A percentile compares a stretch with the other conserved stretches of the same genome.
These are phyloP conservation scores for Paracoccidioides lutzii DNA, from an alignment of 2,329 filamentous ascomycete genomes.

Conservation along the genomic window DNA sequence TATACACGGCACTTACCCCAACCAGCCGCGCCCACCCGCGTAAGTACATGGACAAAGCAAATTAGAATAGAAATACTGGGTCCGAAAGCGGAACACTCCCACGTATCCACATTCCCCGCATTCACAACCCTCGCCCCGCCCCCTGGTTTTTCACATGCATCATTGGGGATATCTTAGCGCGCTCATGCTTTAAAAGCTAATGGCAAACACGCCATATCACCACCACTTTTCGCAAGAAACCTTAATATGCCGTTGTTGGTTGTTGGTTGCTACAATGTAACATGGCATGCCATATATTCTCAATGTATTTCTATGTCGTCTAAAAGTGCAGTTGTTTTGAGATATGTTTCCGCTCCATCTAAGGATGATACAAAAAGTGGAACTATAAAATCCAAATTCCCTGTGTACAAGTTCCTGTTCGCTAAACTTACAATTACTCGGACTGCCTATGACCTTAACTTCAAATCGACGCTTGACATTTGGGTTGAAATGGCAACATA, in stretches of 20 bases:
- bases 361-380: too few species aligned
- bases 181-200: background rate
- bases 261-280: too few species aligned
- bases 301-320: too few species aligned
- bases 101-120: background rate
- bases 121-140: background rate
- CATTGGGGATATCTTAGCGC: background rate
- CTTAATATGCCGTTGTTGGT: too few species aligned
- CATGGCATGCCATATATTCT: too few species aligned
- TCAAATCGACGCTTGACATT: too few species aligned
- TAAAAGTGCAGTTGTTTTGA: too few species aligned
- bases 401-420: background rate
- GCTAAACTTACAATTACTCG: background rate
- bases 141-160: background rate
- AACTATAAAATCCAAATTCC: too few species aligned
- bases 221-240: too few species aligned
- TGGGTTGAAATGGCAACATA: too few species aligned
- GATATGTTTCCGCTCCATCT: too few species aligned
- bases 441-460: too few species aligned
- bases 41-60: background rate
- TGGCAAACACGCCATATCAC: background rate
- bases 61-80: background rate
- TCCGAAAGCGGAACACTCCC: background rate
- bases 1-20: background rate
- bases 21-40: background rate